These are phyloP conservation scores for Ustilago nuda DNA, from an alignment of 1,284 basidiomycete genomes.

Conservation along the genomic window DNA sequence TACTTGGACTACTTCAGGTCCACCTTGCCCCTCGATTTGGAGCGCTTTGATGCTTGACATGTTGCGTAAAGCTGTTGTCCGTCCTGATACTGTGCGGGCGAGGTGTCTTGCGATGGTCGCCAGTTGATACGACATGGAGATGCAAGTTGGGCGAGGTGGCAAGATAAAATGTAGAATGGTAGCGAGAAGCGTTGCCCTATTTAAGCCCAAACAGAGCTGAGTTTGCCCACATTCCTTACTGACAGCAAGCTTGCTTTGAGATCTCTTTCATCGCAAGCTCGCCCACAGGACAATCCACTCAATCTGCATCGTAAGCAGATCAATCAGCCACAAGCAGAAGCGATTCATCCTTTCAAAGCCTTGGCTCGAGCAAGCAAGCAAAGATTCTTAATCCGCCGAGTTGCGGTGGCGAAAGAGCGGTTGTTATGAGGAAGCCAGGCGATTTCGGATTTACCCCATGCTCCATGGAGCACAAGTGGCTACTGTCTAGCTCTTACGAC, in stretches of 20 bases:
- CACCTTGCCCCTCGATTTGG: constrained; percentile 75
- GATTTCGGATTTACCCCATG: constrained; percentile 12
- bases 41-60: constrained; percentile 72
- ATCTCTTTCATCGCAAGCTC: neutral
- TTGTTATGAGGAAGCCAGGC: neutral
- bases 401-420: neutral
- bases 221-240: neutral
- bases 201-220: neutral
- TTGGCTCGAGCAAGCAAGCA: neutral
- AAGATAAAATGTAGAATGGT: neutral
- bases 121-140: constrained; percentile 21
- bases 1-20: constrained; percentile 82
- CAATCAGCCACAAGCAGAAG: neutral
- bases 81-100: neutral
- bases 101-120: constrained; percentile 16
- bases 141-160: neutral
- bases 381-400: neutral
- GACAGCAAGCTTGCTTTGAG: too few species aligned
- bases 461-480: neutral
- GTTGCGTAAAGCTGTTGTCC: constrained; percentile 50
- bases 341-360: neutral
- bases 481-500: neutral
- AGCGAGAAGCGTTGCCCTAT: neutral
- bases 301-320: neutral
- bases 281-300: neutral